phyloP scores from a whole-genome alignment of 352 stramenopile genomes.

The Pythium pyrilobum region DNA sequence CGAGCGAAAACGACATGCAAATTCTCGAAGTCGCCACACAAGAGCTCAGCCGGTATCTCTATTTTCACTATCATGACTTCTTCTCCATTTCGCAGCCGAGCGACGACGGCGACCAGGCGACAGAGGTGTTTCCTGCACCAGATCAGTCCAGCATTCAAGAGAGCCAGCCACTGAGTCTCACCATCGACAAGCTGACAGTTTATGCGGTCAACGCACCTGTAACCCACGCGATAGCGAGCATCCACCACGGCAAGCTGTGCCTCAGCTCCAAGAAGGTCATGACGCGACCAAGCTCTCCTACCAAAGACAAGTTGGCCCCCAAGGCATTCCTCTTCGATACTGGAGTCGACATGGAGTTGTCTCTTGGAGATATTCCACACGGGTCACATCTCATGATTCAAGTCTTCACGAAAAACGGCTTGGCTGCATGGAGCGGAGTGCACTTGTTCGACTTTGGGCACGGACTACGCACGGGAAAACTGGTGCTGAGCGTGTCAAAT shows the following conservation, averaged over 20 bases:
- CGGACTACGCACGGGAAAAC: conserved; percentile 41
- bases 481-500: conserved; percentile 41
- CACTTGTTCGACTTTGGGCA: conserved; percentile 85
- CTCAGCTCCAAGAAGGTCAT: conserved; percentile 17
- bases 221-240: conserved; percentile 13
- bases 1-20: conserved; percentile 48
- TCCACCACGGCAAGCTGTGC: conserved; percentile 26
- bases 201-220: conserved; percentile 1
- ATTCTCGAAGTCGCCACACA: conserved; percentile 63
- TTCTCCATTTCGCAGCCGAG: conserved; percentile 33
- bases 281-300: conserved; percentile 11
- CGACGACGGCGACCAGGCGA: not conserved
- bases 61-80: conserved; percentile 71
- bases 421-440: conserved; percentile 56
- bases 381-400: conserved; percentile 66
- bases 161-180: conserved; percentile 3
- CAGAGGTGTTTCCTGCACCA: conserved; percentile 18
- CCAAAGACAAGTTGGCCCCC: conserved; percentile 16
- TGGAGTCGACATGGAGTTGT: conserved; percentile 21
- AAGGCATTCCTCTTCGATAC: conserved; percentile 11
- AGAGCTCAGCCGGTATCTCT: conserved; percentile 64
- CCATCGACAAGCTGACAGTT: not conserved
- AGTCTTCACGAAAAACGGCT: conserved; percentile 36
- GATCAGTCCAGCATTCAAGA: conserved; percentile 1
- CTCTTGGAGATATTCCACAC: conserved; percentile 64